phyloP scores from a whole-genome alignment of 768 basidiomycete species.

The Mycena alexandri region DNA sequence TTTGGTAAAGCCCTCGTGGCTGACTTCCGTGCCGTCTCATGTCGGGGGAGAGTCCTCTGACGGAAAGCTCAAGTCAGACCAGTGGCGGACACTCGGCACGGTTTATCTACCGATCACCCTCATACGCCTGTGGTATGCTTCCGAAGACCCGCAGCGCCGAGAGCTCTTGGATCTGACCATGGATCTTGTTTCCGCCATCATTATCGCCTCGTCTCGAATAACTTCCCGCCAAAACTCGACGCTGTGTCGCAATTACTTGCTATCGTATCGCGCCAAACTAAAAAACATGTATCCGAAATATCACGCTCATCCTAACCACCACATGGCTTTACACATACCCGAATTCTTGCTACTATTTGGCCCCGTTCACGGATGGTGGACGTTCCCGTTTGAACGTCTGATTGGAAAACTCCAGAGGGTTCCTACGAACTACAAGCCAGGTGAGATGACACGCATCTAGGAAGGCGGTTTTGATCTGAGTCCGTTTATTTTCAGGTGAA shows the following conservation, averaged over 20 bases:
- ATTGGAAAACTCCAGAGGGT: conserved; percentile 43
- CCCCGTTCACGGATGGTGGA: conserved; percentile 51
- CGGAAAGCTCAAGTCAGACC: conserved; percentile 50
- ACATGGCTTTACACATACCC: conserved; percentile 47
- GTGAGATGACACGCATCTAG: too few species aligned
- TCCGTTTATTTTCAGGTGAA: background rate
- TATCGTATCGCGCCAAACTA: conserved; percentile 39
- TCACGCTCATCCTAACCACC: conserved; percentile 46
- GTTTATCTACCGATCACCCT: conserved; percentile 47
- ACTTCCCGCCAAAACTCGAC: conserved; percentile 29
- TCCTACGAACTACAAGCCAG: conserved; percentile 35
- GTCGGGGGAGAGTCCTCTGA: conserved; percentile 14
- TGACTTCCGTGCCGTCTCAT: conserved; percentile 21
- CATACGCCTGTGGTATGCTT: conserved; percentile 43
- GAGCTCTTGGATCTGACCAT: conserved; percentile 45
- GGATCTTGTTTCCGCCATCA: conserved; percentile 46
- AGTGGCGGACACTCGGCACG: conserved; percentile 45
- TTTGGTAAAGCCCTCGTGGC: conserved; percentile 24
- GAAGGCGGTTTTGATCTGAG: too few species aligned
- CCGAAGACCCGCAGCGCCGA: conserved; percentile 7
- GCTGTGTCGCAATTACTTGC: background rate
- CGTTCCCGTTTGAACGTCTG: conserved; percentile 47
- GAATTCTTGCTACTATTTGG: conserved; percentile 46
- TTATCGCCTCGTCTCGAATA: conserved; percentile 37
- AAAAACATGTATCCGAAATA: conserved; percentile 37